Conservation (phyloP, 495 filamentous ascomycete species). For the Penicillium crystallinum region DNA sequence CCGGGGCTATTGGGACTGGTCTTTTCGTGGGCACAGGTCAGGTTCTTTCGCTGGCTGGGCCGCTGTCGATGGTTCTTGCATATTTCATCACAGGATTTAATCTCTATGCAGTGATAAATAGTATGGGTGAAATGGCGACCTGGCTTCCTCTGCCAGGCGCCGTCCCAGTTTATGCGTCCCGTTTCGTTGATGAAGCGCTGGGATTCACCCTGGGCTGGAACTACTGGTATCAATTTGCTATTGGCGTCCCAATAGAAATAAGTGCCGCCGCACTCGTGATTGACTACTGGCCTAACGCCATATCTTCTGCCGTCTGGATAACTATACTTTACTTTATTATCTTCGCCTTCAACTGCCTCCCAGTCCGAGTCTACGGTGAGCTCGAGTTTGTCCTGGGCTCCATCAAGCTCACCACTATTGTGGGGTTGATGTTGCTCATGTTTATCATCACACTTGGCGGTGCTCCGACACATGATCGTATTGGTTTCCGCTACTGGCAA, state of each 20-base stretch:
- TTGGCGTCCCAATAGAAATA: slow-evolving; percentile 62
- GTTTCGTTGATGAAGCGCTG: slow-evolving; percentile 61
- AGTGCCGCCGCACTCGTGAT: slow-evolving; percentile 61
- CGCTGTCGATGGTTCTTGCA: slow-evolving; percentile 58
- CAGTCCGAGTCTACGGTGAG: slow-evolving; percentile 43
- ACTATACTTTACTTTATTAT: slow-evolving; percentile 42
- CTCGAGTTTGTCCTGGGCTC: slow-evolving; percentile 39
- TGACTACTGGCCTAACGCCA: slow-evolving; percentile 54
- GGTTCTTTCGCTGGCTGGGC: slow-evolving; percentile 56
- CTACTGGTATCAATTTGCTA: slow-evolving; percentile 45
- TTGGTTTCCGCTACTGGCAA: slow-evolving; percentile 45
- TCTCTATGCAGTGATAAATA: slow-evolving; percentile 46
- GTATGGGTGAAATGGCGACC: slow-evolving; percentile 62
- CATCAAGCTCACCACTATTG: slow-evolving; percentile 42
- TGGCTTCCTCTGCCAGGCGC: slow-evolving; percentile 66
- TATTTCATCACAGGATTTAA: slow-evolving; percentile 60
- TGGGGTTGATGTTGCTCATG: slow-evolving; percentile 44
- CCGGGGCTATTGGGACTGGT: slow-evolving; percentile 57
- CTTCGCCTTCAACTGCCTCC: slow-evolving; percentile 36
- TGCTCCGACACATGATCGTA: slow-evolving; percentile 16
- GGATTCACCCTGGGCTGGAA: slow-evolving; percentile 72
- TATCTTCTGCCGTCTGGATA: slow-evolving; percentile 34
- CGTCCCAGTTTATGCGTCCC: slow-evolving; percentile 60
- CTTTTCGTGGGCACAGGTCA: slow-evolving; percentile 65
- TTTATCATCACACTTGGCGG: slow-evolving; percentile 44